Conservation (phyloP, 495 filamentous ascomycete genomes). For the Bathelium albidoporum region DNA sequence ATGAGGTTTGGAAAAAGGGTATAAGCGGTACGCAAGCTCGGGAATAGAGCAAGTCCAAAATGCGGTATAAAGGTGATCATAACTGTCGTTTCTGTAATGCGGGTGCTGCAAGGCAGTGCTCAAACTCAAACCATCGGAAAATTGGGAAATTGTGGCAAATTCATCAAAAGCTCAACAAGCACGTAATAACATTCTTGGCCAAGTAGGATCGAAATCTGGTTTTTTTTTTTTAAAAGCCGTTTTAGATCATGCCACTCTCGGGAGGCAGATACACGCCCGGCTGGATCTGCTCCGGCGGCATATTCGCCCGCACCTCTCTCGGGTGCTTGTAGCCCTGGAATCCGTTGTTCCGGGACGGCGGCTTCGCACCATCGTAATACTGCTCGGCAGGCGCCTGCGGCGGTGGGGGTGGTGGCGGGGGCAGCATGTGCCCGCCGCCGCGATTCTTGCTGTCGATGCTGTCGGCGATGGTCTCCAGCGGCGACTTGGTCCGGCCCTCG, state of each 20-base stretch:
- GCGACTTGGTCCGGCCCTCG: slow-evolving; percentile 20
- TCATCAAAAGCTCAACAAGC: neutral
- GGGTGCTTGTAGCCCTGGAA: slow-evolving; percentile 30
- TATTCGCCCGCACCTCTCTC: slow-evolving; percentile 35
- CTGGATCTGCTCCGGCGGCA: slow-evolving; percentile 31
- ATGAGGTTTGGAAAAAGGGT: neutral
- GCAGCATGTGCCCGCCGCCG: slow-evolving; percentile 10
- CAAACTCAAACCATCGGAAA: neutral
- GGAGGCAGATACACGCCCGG: slow-evolving; percentile 17
- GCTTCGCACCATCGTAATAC: slow-evolving; percentile 8
- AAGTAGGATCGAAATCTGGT: no score
- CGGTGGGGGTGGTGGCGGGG: slow-evolving; percentile 19
- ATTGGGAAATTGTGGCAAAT: neutral
- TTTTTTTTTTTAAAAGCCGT: neutral
- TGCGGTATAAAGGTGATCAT: neutral
- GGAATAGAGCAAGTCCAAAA: neutral
- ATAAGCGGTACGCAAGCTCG: neutral
- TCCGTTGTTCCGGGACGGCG: slow-evolving; percentile 13
- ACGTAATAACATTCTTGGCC: neutral
- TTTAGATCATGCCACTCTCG: slow-evolving; percentile 3
- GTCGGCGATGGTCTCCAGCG: slow-evolving; percentile 19
- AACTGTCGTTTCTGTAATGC: neutral
- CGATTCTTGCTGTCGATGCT: slow-evolving; percentile 6
- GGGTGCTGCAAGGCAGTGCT: neutral
- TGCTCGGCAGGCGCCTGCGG: slow-evolving; percentile 13